Evolutionary conservation across 2,329 filamentous ascomycete genomes (phyloP), one percentile per base, ranked within the genome.

Genomic region (Alternaria gaisen): DNA sequence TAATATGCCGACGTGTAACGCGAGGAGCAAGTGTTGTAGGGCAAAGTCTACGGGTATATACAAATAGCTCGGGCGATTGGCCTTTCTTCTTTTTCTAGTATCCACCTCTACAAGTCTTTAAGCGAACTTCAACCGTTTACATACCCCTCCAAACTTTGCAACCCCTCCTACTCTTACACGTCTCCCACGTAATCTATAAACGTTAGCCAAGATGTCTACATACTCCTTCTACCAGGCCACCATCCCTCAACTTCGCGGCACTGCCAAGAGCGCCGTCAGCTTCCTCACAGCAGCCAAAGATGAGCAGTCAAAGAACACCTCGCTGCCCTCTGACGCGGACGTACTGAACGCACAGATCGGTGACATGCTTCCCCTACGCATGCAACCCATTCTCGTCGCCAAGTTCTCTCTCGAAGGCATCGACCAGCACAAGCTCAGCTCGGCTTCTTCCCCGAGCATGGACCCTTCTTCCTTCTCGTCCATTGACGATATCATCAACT

Each of bases 281-380:
- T 64, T 62, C 41, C 55, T 72, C 10, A 63, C 62, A 20, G 22
- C 58, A 32, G 69, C 67, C 38, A 64, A 70, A 38, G 57, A 61
- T 38, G 66, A 70, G 44, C 51, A 62, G 36, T 59, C 69, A 5
- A 61, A 61, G 28, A 32, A 59, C 32, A 59, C 54, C 18, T 52
- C 28, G 8, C 24, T 67, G 3, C 63, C 68, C 4, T 58, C 63
- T 0, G 69, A 63, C 16, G 40, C 60, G 32, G 68, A 72, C 12
- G n/a, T 72, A 11, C 65, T 72, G 12, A 61, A 71, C 44, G 38
- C 56, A 30, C 42, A 53, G 6, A 42, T 72, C 24, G 66, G 62
- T 38, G 61, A 63, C 57, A 72, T 72, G 69, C 36, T 67, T 41
- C 62, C 69, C 30, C 53, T 72, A 46, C 69, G 68, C 47, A 22